Evolutionary conservation across 2,329 filamentous ascomycete species (phyloP).

Genomic region (Colletotrichum kahawae): DNA sequence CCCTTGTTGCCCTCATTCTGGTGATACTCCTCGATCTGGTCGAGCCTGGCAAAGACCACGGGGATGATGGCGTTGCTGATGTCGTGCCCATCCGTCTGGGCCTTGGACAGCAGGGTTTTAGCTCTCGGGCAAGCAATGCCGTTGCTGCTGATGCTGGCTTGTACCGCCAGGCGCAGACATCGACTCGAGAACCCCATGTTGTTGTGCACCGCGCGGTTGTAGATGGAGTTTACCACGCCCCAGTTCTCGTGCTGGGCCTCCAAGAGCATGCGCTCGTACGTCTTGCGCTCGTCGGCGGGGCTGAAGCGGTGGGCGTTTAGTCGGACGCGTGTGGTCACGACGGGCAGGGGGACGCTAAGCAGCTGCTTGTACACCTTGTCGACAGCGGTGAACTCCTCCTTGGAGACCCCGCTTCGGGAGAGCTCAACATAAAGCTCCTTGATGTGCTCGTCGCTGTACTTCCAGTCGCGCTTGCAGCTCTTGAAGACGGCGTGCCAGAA

Average conservation of each 20-base stretch:
- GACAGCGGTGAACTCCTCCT: constrained; percentile 7
- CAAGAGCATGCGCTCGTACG: constrained; percentile 46
- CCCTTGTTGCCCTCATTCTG: neutral
- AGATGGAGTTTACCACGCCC: constrained; percentile 39
- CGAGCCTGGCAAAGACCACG: constrained; percentile 42
- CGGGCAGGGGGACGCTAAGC: neutral
- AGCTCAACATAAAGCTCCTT: constrained; percentile 36
- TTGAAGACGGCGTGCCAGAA: constrained; percentile 45
- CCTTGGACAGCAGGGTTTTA: constrained; percentile 42
- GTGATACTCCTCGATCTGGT: constrained; percentile 30
- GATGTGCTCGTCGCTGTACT: constrained; percentile 39
- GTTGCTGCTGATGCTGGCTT: constrained; percentile 42
- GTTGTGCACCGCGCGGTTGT: constrained; percentile 36
- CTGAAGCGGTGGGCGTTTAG: constrained; percentile 20
- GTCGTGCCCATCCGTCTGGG: constrained; percentile 45
- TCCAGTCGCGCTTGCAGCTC: constrained; percentile 42
- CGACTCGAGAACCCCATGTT: constrained; percentile 42
- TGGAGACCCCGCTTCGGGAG: constrained; percentile 29
- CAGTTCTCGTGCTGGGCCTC: constrained; percentile 37
- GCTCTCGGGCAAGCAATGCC: constrained; percentile 35
- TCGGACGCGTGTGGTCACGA: constrained; percentile 22
- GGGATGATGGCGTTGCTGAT: constrained; percentile 44
- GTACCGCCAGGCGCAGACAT: constrained; percentile 53
- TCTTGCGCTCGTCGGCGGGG: constrained; percentile 32
- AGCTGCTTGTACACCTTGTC: constrained; percentile 11